Percentiles rank a stretch among this genome's conserved stretches.
phyloP scores from a whole-genome alignment of 2,329 filamentous ascomycete species.

The Septoria linicola region DNA sequence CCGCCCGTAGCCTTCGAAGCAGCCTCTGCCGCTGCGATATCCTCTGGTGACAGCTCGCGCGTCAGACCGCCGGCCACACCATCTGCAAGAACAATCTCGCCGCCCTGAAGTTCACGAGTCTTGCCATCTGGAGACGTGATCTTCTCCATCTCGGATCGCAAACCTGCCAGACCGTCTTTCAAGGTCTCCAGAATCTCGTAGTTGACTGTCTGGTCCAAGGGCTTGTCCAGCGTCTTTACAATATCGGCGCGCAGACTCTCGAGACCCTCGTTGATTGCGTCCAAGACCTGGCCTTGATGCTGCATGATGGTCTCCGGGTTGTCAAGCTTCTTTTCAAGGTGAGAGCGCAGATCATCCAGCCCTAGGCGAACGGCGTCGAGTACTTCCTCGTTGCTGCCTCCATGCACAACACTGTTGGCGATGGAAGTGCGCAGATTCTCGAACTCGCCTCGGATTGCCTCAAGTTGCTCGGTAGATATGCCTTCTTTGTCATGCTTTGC shows the following conservation, averaged over 20 bases:
- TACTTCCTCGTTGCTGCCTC: constrained; percentile 49
- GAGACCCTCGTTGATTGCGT: constrained; percentile 67
- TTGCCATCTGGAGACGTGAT: constrained; percentile 60
- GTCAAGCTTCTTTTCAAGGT: constrained; percentile 54
- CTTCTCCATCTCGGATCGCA: constrained; percentile 75
- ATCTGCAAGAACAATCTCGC: constrained; percentile 58
- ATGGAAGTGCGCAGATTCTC: constrained; percentile 49
- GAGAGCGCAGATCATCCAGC: constrained; percentile 51
- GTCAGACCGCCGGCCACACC: constrained; percentile 47
- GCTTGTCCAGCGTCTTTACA: constrained; percentile 71
- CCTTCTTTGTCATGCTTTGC: constrained; percentile 27
- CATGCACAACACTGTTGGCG: constrained; percentile 41
- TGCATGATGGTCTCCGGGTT: constrained; percentile 52
- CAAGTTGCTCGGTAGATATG: constrained; percentile 52
- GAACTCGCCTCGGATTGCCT: constrained; percentile 53
- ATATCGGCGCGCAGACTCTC: constrained; percentile 74
- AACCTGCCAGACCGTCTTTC: constrained; percentile 72
- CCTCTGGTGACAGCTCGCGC: constrained; percentile 45
- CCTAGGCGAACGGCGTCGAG: constrained; percentile 51
- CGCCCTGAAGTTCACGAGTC: constrained; percentile 48
- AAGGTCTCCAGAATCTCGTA: constrained; percentile 88
- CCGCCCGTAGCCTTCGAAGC: constrained; percentile 17
- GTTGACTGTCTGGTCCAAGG: constrained; percentile 76
- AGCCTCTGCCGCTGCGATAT: constrained; percentile 28
- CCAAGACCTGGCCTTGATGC: constrained; percentile 58